These are phyloP conservation scores for Endothia cerciana DNA, from an alignment of 2,329 filamentous ascomycete genomes.

Conservation along the genomic window DNA sequence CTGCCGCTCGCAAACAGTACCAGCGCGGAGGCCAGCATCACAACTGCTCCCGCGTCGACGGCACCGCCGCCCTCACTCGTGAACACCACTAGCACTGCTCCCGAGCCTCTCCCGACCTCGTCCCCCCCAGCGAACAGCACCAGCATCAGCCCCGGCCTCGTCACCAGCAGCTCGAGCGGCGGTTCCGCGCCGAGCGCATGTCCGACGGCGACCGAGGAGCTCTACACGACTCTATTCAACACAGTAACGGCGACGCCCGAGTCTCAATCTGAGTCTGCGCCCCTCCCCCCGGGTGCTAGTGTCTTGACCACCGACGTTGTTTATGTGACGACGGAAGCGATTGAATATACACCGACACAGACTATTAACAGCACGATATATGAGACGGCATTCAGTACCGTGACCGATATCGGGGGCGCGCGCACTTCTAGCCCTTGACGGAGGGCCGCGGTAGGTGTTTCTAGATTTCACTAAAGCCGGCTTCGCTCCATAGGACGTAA, in stretches of 20 bases:
- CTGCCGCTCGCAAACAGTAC: neutral
- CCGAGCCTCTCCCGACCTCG: neutral
- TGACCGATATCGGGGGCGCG: neutral
- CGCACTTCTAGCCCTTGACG: neutral
- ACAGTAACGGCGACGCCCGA: neutral
- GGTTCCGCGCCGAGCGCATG: neutral
- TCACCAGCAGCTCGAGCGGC: neutral
- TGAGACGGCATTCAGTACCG: neutral
- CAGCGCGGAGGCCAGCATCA: neutral
- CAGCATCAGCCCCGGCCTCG: neutral
- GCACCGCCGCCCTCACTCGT: neutral
- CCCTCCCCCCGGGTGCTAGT: neutral
- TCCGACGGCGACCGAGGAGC: neutral
- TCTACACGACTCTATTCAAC: neutral
- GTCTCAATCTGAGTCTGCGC: neutral
- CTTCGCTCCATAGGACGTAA: too few species aligned
- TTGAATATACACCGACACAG: neutral
- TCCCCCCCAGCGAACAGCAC: neutral
- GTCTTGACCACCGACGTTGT: conserved; percentile 3
- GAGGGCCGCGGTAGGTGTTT: too few species aligned
- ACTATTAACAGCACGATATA: neutral
- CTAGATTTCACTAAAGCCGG: too few species aligned
- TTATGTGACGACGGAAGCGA: neutral
- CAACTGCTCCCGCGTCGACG: neutral
- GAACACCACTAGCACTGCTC: neutral